phyloP scores from a whole-genome alignment of 164 flowering plant genomes.

The Brasenia schreberi region DNA sequence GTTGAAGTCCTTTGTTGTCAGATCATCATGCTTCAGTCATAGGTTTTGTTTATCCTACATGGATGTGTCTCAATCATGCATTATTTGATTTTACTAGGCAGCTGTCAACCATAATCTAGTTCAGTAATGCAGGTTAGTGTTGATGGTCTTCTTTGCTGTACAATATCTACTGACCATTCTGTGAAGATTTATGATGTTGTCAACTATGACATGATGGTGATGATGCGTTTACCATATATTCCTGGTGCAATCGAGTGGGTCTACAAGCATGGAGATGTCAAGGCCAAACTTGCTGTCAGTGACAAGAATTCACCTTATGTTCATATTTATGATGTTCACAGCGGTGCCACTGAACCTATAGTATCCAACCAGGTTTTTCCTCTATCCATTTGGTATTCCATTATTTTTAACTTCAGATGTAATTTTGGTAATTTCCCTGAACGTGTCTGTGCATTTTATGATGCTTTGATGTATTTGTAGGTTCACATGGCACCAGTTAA shows the following conservation, averaged over 20 bases:
- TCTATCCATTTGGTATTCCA: not conserved
- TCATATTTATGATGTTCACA: slow-evolving; percentile 78
- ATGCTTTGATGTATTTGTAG: slow-evolving; percentile 21
- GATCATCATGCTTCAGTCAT: too few relatives aligned
- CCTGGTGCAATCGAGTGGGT: slow-evolving; percentile 95
- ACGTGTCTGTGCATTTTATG: not conserved
- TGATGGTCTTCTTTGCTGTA: slow-evolving; percentile 92
- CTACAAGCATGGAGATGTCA: slow-evolving; percentile 85
- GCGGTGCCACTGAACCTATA: slow-evolving; percentile 82
- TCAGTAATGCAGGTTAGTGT: slow-evolving; percentile 83
- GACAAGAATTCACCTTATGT: slow-evolving; percentile 50
- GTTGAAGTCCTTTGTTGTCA: too few relatives aligned
- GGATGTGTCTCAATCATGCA: too few relatives aligned
- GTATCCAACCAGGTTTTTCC: slow-evolving; percentile 60
- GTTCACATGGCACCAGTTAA: slow-evolving; percentile 71
- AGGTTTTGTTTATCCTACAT: too few relatives aligned
- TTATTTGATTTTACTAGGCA: slow-evolving; percentile 2
- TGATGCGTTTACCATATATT: slow-evolving; percentile 73
- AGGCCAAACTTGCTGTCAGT: slow-evolving; percentile 51
- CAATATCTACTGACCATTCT: slow-evolving; percentile 77
- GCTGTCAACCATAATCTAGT: slow-evolving; percentile 36
- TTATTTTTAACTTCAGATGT: not conserved
- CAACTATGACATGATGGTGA: slow-evolving; percentile 99
- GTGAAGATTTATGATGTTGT: slow-evolving; percentile 97
- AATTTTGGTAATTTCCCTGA: too few relatives aligned